Evolutionary conservation across 2,329 filamentous ascomycete genomes (phyloP).

Genomic region (Trichophaea hybrida): DNA sequence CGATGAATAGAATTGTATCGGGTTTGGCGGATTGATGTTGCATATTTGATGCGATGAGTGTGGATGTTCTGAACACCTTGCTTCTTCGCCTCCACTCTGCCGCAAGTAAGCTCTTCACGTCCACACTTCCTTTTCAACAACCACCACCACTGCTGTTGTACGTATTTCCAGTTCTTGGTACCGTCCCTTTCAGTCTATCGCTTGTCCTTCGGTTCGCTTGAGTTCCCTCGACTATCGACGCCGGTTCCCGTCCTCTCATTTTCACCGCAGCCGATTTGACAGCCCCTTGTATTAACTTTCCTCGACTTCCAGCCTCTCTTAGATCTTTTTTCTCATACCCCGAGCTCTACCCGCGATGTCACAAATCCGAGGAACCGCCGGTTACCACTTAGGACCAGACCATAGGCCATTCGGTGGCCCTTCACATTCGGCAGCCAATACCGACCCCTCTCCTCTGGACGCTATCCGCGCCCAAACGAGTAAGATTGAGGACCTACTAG

Average conservation of each 20-base stretch:
- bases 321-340: neutral
- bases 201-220: neutral
- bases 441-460: slow-evolving; percentile 50
- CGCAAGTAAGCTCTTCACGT: slow-evolving; percentile 8
- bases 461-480: slow-evolving; percentile 86
- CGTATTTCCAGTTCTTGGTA: no score
- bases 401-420: slow-evolving; percentile 31
- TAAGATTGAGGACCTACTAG: slow-evolving; percentile 92
- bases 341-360: slow-evolving; percentile 34
- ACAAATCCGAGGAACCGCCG: slow-evolving; percentile 44
- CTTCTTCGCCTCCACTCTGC: slow-evolving; percentile 12
- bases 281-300: neutral
- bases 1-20: no score
- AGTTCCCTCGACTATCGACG: neutral
- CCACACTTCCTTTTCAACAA: slow-evolving; percentile 5
- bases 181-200: neutral
- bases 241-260: neutral
- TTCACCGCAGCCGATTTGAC: no score
- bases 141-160: neutral
- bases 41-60: neutral
- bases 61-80: slow-evolving; percentile 22
- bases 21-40: no score
- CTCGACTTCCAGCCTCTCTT: neutral
- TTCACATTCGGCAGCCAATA: slow-evolving; percentile 28
- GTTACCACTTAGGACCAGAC: slow-evolving; percentile 31